phyloP scores from a whole-genome alignment of 2,329 filamentous ascomycete species.

The Calonectria hongkongensis region DNA sequence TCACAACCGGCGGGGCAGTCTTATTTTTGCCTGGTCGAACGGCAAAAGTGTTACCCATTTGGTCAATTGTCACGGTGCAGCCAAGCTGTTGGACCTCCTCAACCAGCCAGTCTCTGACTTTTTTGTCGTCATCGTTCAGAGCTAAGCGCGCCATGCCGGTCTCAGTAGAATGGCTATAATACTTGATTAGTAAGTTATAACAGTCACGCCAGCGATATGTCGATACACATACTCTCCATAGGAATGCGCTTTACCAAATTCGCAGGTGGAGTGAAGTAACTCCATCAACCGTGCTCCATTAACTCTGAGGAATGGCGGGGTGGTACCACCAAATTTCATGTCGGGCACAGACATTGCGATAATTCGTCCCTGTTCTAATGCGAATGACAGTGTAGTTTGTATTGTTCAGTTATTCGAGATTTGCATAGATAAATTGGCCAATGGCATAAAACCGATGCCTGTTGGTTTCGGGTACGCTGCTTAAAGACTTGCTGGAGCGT shows the following conservation, averaged over 20 bases:
- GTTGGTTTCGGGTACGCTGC: too few species aligned
- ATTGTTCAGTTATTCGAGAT: too few species aligned
- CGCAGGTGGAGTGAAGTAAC: conserved; percentile 48
- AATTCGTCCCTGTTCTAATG: too few species aligned
- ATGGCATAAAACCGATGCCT: too few species aligned
- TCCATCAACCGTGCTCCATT: conserved; percentile 36
- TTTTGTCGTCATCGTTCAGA: conserved; percentile 75
- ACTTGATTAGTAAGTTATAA: conserved; percentile 32
- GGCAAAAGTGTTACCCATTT: conserved; percentile 88
- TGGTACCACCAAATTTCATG: too few species aligned
- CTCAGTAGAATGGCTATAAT: conserved; percentile 62
- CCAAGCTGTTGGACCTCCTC: conserved; percentile 76
- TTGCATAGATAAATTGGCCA: too few species aligned
- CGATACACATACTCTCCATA: conserved; percentile 53
- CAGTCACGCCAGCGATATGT: background rate
- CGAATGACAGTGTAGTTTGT: too few species aligned
- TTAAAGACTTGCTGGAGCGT: too few species aligned
- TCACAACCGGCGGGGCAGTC: conserved; percentile 77
- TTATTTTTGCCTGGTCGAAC: conserved; percentile 76
- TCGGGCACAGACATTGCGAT: too few species aligned
- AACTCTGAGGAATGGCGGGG: conserved; percentile 23
- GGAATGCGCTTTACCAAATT: conserved; percentile 47
- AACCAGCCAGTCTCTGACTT: conserved; percentile 84
- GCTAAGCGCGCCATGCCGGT: conserved; percentile 86
- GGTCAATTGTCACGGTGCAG: conserved; percentile 80